Conservation (phyloP, 352 stramenopile species). For the Globisporangium recalcitrans region DNA sequence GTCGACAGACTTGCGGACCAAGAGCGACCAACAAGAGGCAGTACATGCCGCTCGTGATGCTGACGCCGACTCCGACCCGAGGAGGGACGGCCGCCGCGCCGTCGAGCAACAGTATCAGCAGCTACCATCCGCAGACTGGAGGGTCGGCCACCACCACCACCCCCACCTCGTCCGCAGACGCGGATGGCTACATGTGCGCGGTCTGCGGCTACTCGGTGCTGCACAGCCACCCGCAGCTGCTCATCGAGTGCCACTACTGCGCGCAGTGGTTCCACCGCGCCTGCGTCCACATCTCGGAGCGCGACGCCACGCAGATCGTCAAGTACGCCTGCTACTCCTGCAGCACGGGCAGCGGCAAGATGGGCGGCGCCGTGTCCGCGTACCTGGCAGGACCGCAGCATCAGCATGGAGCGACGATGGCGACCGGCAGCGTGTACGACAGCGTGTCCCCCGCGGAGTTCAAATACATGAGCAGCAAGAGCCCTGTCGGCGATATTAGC, state of each 20-base stretch:
- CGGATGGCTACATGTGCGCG: constrained; percentile 16
- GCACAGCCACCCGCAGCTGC: constrained; percentile 23
- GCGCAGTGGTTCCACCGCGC: constrained; percentile 45
- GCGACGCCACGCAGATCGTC: constrained; percentile 41
- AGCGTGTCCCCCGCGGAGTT: neutral
- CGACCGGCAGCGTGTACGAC: constrained; percentile 2
- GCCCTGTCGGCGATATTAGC: neutral
- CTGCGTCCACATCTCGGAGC: constrained; percentile 42
- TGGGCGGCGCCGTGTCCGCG: constrained; percentile 26
- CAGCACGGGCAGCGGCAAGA: constrained; percentile 32
- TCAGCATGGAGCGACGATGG: neutral
- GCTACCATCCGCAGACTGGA: neutral
- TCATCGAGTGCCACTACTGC: constrained; percentile 53
- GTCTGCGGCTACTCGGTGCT: constrained; percentile 19
- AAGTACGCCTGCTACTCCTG: constrained; percentile 40
- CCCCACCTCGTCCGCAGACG: neutral
- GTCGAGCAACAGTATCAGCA: neutral
- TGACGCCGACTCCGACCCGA: constrained; percentile 8
- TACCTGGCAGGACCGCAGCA: constrained; percentile 4
- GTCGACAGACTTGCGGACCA: neutral
- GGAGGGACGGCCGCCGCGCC: neutral
- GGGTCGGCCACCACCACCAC: neutral
- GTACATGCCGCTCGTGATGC: constrained; percentile 11
- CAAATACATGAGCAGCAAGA: constrained; percentile 1
- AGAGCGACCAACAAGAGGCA: neutral